Evolutionary conservation across 495 filamentous ascomycete genomes (phyloP).

Genomic region (Aspergillus panamensis): DNA sequence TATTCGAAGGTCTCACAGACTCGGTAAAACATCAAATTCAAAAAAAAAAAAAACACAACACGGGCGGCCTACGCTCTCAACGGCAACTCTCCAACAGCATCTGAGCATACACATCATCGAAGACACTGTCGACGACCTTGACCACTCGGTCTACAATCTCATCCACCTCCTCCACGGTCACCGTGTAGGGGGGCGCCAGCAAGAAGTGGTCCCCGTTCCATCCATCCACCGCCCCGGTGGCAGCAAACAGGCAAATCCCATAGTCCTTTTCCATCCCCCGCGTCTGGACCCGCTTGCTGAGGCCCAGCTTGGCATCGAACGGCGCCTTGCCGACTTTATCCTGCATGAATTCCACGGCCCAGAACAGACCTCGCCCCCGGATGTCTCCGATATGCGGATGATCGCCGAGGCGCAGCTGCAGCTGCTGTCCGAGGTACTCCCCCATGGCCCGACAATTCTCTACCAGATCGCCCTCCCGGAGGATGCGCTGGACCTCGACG

Average conservation of each 20-base stretch:
- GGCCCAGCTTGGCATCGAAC: slow-evolving; percentile 36
- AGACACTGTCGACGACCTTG: slow-evolving; percentile 15
- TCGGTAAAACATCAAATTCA: neutral
- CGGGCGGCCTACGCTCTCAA: neutral
- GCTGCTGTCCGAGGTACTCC: slow-evolving; percentile 39
- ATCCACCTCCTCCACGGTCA: slow-evolving; percentile 5
- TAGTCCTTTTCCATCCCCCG: slow-evolving; percentile 14
- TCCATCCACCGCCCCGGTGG: slow-evolving; percentile 14
- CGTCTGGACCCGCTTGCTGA: slow-evolving; percentile 9
- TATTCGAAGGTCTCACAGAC: neutral
- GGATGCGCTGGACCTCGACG: slow-evolving; percentile 56
- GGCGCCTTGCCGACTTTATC: slow-evolving; percentile 45
- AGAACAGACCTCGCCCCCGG: slow-evolving; percentile 61
- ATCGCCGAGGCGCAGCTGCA: slow-evolving; percentile 40
- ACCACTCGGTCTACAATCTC: slow-evolving; percentile 14
- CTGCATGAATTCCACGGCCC: slow-evolving; percentile 57
- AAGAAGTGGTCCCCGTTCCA: slow-evolving; percentile 17
- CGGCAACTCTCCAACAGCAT: neutral
- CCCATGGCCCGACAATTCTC: slow-evolving; percentile 53
- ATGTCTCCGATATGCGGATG: slow-evolving; percentile 62
- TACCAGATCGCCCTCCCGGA: slow-evolving; percentile 52
- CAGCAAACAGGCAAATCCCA: slow-evolving; percentile 15
- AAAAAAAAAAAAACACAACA: neutral
- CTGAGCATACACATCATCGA: slow-evolving; percentile 7
- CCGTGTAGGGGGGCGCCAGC: slow-evolving; percentile 14